Conservation (phyloP, 192 early-diverging fungal genomes). For the Umbelopsis isabellina region DNA sequence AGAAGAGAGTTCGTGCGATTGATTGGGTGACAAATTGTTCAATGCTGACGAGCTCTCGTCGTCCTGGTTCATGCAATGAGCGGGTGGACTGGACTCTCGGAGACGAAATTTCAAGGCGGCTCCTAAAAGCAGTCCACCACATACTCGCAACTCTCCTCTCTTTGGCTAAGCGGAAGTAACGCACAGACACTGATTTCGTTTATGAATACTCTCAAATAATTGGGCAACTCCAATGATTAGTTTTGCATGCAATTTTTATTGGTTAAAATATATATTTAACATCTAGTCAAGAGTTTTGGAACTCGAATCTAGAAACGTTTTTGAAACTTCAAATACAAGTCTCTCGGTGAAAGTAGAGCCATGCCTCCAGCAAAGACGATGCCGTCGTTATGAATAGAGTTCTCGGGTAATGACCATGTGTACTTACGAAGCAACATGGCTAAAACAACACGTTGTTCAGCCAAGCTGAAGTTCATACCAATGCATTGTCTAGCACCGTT, state of each 20-base stretch:
- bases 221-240: too few relatives aligned
- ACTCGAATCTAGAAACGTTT: too few relatives aligned
- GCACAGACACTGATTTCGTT: too few relatives aligned
- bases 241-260: too few relatives aligned
- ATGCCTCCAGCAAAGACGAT: too few relatives aligned
- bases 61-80: slow-evolving; percentile 19
- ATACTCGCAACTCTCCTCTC: background rate
- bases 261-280: too few relatives aligned
- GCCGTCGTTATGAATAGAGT: slow-evolving; percentile 25
- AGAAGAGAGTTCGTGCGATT: background rate
- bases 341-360: too few relatives aligned
- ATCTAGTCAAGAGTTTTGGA: too few relatives aligned
- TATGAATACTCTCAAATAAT: too few relatives aligned
- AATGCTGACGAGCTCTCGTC: slow-evolving; percentile 9
- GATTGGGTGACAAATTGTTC: slow-evolving; percentile 1
- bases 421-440: slow-evolving; percentile 44
- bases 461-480: slow-evolving; percentile 55
- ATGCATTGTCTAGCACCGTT: slow-evolving; percentile 8
- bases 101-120: slow-evolving; percentile 7
- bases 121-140: background rate
- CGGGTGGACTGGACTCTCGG: background rate
- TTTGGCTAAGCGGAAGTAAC: too few relatives aligned
- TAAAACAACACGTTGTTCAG: slow-evolving; percentile 60
- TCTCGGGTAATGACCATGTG: slow-evolving; percentile 26
- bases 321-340: too few relatives aligned